phyloP scores from a whole-genome alignment of 805 yeast species.

The baker's yeast (Saccharomyces cerevisiae) region DNA sequence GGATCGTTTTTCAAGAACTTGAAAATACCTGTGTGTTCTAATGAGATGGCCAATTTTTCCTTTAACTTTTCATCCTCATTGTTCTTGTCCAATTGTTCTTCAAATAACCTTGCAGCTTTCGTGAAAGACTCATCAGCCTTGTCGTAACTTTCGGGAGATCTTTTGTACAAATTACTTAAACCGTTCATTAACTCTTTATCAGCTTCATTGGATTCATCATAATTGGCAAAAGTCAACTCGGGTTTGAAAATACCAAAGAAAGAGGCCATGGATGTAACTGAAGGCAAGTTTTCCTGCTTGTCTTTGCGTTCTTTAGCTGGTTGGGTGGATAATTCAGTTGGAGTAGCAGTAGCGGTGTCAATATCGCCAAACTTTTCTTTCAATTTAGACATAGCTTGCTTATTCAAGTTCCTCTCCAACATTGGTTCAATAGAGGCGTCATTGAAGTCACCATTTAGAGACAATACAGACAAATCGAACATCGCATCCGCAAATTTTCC shows the following conservation, averaged over 20 bases:
- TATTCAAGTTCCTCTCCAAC: conserved; percentile 78
- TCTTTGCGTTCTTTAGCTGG: conserved; percentile 26
- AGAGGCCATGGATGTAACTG: conserved; percentile 74
- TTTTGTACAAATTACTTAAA: conserved; percentile 44
- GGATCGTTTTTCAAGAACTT: conserved; percentile 73
- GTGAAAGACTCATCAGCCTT: conserved; percentile 36
- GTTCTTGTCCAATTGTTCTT: conserved; percentile 19
- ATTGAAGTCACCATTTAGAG: conserved; percentile 75
- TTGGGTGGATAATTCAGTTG: conserved; percentile 2
- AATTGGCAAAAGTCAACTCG: conserved; percentile 42
- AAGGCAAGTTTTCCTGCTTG: conserved; percentile 50
- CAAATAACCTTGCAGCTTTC: conserved; percentile 49
- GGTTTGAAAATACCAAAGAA: conserved; percentile 78
- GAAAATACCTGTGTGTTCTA: conserved; percentile 77
- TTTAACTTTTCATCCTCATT: conserved; percentile 24
- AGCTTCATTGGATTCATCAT: conserved; percentile 49
- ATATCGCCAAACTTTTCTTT: conserved; percentile 44
- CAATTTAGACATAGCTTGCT: conserved; percentile 67
- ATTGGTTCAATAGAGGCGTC: conserved; percentile 70
- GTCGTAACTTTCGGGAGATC: conserved; percentile 33
- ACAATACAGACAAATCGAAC: conserved; percentile 83
- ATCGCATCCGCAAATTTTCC: conserved; percentile 77
- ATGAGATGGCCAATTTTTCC: conserved; percentile 55
- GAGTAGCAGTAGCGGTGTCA: conserved; percentile 8
- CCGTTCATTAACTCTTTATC: conserved; percentile 61